Evolutionary conservation across 2,329 filamentous ascomycete species (phyloP).

Genomic region (Arachnomyces sp.): DNA sequence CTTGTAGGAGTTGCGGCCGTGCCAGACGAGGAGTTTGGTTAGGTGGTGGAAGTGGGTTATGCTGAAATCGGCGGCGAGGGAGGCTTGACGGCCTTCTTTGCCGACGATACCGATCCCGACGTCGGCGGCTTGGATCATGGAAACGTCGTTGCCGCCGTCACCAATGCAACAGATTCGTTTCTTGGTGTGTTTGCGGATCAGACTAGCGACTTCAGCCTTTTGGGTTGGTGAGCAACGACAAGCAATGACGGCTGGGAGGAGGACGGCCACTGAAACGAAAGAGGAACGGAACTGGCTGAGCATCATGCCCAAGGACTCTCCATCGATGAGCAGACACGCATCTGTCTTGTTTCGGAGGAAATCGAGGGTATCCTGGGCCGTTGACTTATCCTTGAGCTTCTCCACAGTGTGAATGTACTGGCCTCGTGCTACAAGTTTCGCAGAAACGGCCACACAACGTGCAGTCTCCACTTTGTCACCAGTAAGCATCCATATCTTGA

Average conservation of each 20-base stretch:
- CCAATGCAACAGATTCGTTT: constrained; percentile 97
- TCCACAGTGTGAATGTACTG: constrained; percentile 94
- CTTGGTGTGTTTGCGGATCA: constrained; percentile 85
- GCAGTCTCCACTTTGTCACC: constrained; percentile 98
- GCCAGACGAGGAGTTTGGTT: constrained; percentile 97
- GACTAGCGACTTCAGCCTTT: constrained; percentile 83
- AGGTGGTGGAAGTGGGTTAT: constrained; percentile 93
- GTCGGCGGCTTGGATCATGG: constrained; percentile 97
- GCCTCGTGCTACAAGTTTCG: constrained; percentile 83
- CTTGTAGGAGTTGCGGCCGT: constrained; percentile 95
- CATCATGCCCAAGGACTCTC: constrained; percentile 78
- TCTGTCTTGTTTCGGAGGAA: constrained; percentile 76
- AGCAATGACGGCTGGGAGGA: constrained; percentile 83
- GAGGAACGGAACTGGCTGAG: constrained; percentile 71
- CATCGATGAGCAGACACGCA: constrained; percentile 88
- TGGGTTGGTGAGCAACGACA: constrained; percentile 96
- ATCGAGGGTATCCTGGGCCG: constrained; percentile 79
- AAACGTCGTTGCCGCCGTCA: constrained; percentile 95
- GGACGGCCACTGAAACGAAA: constrained; percentile 82
- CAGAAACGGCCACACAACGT: constrained; percentile 88
- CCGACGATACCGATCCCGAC: constrained; percentile 97
- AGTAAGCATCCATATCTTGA: constrained; percentile 99
- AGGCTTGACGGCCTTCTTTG: constrained; percentile 93
- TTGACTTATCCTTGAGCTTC: constrained; percentile 72
- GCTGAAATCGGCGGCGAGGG: constrained; percentile 89